Conservation (phyloP, 352 stramenopile species). For the Phytophthora fragariae region DNA sequence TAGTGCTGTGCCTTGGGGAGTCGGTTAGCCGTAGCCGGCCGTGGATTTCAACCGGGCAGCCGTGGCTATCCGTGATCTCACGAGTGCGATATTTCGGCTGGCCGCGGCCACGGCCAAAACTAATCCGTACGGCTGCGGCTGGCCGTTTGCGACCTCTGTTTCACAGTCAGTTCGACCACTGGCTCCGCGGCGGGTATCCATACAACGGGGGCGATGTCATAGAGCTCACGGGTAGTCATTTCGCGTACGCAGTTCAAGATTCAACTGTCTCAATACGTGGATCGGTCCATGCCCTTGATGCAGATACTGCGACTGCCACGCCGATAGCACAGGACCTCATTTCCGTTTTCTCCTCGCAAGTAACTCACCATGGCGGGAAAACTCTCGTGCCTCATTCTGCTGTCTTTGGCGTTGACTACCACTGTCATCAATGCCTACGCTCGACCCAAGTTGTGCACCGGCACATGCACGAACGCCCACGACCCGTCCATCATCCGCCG, state of each 20-base stretch:
- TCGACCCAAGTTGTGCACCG: slow-evolving; percentile 20
- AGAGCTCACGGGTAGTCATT: not conserved
- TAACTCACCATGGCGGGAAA: slow-evolving; percentile 7
- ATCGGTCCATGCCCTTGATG: not conserved
- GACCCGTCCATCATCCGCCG: slow-evolving; percentile 49
- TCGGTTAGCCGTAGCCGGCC: too few relatives aligned
- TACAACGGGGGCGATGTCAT: not conserved
- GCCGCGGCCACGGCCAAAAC: too few relatives aligned
- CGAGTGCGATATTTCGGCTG: too few relatives aligned
- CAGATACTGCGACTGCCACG: not conserved
- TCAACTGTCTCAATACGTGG: not conserved
- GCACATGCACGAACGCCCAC: slow-evolving; percentile 43
- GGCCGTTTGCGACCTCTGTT: too few relatives aligned
- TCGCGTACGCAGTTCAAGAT: not conserved
- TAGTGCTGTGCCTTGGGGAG: too few relatives aligned
- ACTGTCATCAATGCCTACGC: slow-evolving; percentile 27
- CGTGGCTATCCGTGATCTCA: too few relatives aligned
- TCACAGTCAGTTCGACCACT: slow-evolving; percentile 7
- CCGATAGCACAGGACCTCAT: not conserved
- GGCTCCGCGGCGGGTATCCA: slow-evolving; percentile 3
- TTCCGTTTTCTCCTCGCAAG: not conserved
- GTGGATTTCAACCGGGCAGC: too few relatives aligned
- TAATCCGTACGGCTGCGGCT: too few relatives aligned
- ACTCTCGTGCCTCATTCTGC: slow-evolving; percentile 13
- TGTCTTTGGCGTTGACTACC: slow-evolving; percentile 17